Evolutionary conservation across 441 rosid species (phyloP), one percentile per base, ranked within the genome.

Genomic region (Flueggea neowawraea): DNA sequence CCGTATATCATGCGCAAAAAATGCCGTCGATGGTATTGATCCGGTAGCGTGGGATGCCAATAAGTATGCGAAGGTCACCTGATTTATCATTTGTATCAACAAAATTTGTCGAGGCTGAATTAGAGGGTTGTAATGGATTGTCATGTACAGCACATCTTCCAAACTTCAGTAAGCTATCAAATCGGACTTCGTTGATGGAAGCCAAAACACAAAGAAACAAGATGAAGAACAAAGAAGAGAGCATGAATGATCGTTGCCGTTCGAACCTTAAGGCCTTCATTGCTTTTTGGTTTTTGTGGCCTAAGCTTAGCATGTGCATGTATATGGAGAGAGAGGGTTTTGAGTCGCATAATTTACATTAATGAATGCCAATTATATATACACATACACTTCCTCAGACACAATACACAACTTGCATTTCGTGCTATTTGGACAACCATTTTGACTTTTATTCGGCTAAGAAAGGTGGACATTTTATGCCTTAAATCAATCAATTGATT

Each of bases 11-110:
- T 60, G 22, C 96, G 86, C 7, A 89, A 74, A 56, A 86, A 84
- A 70, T 89, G 80, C 3, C 98, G 84, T 5, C 88, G 86, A 0
- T 60, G 77, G 75, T 88, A 89, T 47, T 87, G 91, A 52, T 92
- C 91, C 0, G 98, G 91, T 13, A 92, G 83, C 1, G 98, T 92
- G 12, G 79, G 57, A 92, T 73, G 51, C 96, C 96, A 2, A 92
- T 60, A 47, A 89, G 88, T 10, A 92, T 78, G 52, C 96, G 82
- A 54, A 92, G 68, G 14, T 83, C 80, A 1, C 16, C 22, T 12
- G 28, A 31, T n/a, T 4, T 6, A 6, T 10, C 31, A 11, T 5
- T 5, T 0, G 12, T 54, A 54, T 12, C 9, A 13, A 17, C 13
- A 5, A 14, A 54, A 32, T 31, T 17, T 31, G 57, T 12, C 2